phyloP scores from a whole-genome alignment of 2,329 filamentous ascomycete genomes.

The Diaporthe destruens region DNA sequence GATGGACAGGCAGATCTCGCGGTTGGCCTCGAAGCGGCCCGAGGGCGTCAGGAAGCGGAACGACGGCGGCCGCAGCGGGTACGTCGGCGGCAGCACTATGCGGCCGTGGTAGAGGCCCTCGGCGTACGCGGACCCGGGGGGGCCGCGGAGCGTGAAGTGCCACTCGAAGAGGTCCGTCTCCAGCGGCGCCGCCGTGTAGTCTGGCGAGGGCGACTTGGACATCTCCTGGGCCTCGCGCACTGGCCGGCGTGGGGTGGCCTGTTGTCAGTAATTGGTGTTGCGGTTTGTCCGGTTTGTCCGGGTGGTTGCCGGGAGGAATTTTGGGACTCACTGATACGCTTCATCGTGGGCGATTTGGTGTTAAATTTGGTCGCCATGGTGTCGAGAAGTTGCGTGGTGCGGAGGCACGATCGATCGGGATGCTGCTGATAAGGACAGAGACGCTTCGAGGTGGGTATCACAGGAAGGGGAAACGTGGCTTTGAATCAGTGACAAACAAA shows the following conservation, averaged over 20 bases:
- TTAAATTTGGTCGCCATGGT: conserved; percentile 67
- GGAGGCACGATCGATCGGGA: background rate
- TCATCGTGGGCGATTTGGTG: conserved; percentile 85
- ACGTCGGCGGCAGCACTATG: conserved; percentile 89
- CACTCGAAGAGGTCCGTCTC: conserved; percentile 96
- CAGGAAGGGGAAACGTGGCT: conserved; percentile 29
- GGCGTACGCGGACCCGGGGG: conserved; percentile 83
- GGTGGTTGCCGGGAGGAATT: no score
- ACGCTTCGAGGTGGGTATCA: conserved; percentile 30
- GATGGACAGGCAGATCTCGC: conserved; percentile 96
- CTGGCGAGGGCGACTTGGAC: conserved; percentile 80
- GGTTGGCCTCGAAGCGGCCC: conserved; percentile 94
- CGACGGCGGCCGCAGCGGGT: conserved; percentile 91
- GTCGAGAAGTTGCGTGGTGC: conserved; percentile 36
- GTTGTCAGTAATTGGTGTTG: background rate
- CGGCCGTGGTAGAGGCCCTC: conserved; percentile 94
- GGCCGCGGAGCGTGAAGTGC: conserved; percentile 97
- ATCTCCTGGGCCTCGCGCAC: conserved; percentile 94
- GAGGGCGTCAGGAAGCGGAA: conserved; percentile 95
- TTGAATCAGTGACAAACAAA: background rate
- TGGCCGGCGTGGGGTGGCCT: conserved; percentile 50
- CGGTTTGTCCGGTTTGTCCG: no score
- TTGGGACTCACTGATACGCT: conserved; percentile 77
- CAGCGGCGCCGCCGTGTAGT: conserved; percentile 87
- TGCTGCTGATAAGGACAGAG: conserved; percentile 2